phyloP scores from a whole-genome alignment of 78 protist genomes.

The Planoprotostelium fungivorum region DNA sequence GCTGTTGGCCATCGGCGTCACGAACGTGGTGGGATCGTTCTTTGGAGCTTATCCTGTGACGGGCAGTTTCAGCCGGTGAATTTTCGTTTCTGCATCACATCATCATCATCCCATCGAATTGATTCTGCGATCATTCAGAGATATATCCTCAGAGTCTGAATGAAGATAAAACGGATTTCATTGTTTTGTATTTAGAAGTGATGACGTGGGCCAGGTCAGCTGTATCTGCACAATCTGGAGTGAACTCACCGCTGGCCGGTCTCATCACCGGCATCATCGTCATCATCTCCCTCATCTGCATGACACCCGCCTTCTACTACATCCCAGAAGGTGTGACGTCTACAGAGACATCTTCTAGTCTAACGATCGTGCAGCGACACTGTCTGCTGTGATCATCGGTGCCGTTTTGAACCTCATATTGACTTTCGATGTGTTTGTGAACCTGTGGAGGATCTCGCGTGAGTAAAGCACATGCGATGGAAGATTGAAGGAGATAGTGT shows the following conservation, averaged over 20 bases:
- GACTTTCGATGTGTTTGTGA: background rate
- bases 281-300: background rate
- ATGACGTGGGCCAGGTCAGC: no score
- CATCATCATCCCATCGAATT: no score
- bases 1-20: background rate
- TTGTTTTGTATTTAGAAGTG: no score
- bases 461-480: background rate
- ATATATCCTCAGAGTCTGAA: no score
- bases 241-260: background rate
- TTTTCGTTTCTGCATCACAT: no score
- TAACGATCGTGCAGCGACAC: background rate
- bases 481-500: background rate
- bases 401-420: background rate
- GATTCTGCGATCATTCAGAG: no score
- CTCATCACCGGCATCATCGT: background rate
- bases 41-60: background rate
- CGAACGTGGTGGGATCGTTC: background rate
- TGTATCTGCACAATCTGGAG: background rate
- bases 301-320: background rate
- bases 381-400: background rate
- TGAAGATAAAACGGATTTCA: no score
- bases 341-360: background rate
- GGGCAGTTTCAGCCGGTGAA: background rate
- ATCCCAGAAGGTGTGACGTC: background rate
- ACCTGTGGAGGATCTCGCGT: background rate